These are phyloP conservation scores for Scopulariopsis brevicaulis DNA, from an alignment of 2,329 filamentous ascomycete genomes.

Conservation along the genomic window DNA sequence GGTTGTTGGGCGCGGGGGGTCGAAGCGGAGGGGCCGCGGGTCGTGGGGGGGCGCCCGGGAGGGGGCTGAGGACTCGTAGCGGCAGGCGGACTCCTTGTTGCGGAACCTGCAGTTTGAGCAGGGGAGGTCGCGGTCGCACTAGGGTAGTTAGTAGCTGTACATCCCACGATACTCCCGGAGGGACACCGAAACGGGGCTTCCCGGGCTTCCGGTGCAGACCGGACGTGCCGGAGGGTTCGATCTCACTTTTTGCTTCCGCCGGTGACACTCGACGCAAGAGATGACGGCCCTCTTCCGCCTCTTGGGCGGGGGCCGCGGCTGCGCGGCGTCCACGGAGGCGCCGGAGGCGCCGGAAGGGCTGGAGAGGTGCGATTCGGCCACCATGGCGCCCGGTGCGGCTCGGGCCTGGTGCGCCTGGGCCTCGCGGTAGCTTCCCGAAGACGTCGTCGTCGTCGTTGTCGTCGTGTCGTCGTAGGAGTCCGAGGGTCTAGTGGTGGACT, in stretches of 20 bases:
- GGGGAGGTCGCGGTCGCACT: slow-evolving; percentile 49
- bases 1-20: background rate
- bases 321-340: background rate
- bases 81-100: slow-evolving; percentile 42
- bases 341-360: slow-evolving; percentile 11
- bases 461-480: too few relatives aligned
- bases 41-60: background rate
- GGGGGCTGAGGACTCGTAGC: slow-evolving; percentile 36
- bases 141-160: background rate
- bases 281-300: slow-evolving; percentile 51
- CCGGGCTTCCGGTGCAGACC: too few relatives aligned
- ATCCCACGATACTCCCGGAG: background rate
- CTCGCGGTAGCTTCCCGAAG: too few relatives aligned
- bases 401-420: background rate
- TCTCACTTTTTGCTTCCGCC: slow-evolving; percentile 49
- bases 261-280: slow-evolving; percentile 53
- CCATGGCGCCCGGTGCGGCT: background rate
- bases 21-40: background rate
- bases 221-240: too few relatives aligned
- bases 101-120: slow-evolving; percentile 48
- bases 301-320: slow-evolving; percentile 27
- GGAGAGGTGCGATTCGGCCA: slow-evolving; percentile 7
- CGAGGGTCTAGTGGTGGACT: background rate
- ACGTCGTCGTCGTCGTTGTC: too few relatives aligned
- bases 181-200: too few relatives aligned